phyloP scores from a whole-genome alignment of 139 green algal species.

The Limnomonas spitsbergensis region DNA sequence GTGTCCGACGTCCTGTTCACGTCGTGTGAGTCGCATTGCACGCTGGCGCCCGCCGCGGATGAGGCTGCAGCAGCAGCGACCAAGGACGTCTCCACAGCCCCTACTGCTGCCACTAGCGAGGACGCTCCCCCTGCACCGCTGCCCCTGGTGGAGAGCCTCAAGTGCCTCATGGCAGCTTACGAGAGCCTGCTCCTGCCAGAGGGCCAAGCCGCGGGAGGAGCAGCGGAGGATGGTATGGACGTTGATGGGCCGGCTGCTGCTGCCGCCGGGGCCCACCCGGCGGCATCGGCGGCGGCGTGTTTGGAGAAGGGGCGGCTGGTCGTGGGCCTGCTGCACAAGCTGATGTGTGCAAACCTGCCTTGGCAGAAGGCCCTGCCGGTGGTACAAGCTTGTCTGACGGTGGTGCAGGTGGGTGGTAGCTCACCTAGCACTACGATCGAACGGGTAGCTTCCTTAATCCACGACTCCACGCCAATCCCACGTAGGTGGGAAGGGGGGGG shows the following conservation, averaged over 20 bases:
- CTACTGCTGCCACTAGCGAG: background rate
- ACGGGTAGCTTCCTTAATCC: background rate
- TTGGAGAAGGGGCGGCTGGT: background rate
- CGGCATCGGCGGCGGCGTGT: background rate
- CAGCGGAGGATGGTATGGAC: background rate
- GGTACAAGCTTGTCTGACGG: background rate
- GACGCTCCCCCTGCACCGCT: background rate
- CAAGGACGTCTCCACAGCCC: background rate
- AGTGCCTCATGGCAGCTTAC: constrained; percentile 2
- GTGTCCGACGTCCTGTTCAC: background rate
- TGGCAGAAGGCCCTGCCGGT: constrained; percentile 3
- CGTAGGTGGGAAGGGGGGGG: too few relatives aligned
- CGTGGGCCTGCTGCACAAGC: background rate
- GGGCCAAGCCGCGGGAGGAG: background rate
- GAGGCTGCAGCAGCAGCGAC: too few relatives aligned
- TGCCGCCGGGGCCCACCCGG: background rate
- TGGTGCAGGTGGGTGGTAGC: background rate
- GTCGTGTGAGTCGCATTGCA: background rate
- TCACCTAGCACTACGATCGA: background rate
- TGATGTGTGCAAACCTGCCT: background rate
- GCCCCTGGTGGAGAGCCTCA: background rate
- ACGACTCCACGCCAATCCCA: too few relatives aligned
- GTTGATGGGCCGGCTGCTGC: background rate
- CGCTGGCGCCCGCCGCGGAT: too few relatives aligned
- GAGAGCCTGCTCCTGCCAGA: background rate